Conservation (phyloP, 2,329 filamentous ascomycete genomes). For the Aspergillus sclerotialis region DNA sequence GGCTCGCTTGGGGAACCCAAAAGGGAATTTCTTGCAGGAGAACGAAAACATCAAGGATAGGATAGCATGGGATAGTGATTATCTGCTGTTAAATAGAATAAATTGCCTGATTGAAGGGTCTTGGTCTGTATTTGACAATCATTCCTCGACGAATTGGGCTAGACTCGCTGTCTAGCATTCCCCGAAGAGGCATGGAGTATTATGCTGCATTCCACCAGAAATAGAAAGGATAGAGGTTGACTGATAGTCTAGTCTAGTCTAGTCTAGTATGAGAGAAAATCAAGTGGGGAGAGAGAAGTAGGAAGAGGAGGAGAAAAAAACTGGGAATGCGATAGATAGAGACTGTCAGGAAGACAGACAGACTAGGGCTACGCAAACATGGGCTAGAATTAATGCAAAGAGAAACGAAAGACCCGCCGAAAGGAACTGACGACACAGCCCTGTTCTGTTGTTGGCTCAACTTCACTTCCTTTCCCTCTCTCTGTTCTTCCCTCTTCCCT, state of each 20-base stretch:
- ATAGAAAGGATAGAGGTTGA: too few relatives aligned
- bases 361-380: background rate
- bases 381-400: background rate
- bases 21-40: too few relatives aligned
- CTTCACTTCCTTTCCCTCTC: slow-evolving; percentile 1
- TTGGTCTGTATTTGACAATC: too few relatives aligned
- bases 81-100: too few relatives aligned
- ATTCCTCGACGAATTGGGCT: too few relatives aligned
- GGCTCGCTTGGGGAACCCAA: background rate
- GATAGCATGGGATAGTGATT: too few relatives aligned
- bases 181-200: too few relatives aligned
- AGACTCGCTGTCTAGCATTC: too few relatives aligned
- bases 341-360: background rate
- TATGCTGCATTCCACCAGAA: too few relatives aligned
- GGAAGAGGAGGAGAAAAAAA: background rate
- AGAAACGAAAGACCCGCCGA: background rate
- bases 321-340: background rate
- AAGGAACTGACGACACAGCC: slow-evolving; percentile 1
- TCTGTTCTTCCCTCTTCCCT: slow-evolving; percentile 5
- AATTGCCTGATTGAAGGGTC: too few relatives aligned
- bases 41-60: too few relatives aligned
- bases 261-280: background rate
- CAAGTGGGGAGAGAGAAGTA: background rate
- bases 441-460: background rate
- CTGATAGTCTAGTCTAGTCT: too few relatives aligned